Evolutionary conservation across 306 rosid species (phyloP).

Genomic region (Leucaena leucocephala): DNA sequence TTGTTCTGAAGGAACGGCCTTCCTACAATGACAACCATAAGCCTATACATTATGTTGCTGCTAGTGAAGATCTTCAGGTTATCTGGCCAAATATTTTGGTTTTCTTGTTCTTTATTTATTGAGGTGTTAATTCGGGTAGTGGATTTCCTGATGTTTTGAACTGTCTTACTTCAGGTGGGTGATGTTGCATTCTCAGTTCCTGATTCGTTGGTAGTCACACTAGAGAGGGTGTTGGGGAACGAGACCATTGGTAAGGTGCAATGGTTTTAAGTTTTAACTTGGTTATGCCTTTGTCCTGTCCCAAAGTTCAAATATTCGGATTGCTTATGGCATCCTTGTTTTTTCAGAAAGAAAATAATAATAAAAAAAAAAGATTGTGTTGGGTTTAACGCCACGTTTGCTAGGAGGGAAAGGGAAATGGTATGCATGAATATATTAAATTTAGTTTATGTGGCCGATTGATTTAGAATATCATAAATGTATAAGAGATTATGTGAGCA

Average conservation of each 20-base stretch:
- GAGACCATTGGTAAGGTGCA: conserved; percentile 85
- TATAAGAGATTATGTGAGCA: neutral
- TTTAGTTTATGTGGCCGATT: conserved; percentile 6
- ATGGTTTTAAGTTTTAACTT: conserved; percentile 17
- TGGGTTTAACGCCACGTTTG: neutral
- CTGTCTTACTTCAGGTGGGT: conserved; percentile 58
- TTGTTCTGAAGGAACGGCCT: conserved; percentile 70
- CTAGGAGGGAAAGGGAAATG: neutral
- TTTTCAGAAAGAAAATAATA: neutral
- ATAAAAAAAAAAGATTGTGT: neutral
- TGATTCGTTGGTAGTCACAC: conserved; percentile 81
- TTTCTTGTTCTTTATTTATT: neutral
- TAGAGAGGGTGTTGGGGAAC: conserved; percentile 91
- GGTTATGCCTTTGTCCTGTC: conserved; percentile 25
- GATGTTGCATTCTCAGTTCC: conserved; percentile 94
- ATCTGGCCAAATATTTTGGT: neutral
- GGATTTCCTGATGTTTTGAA: conserved; percentile 20
- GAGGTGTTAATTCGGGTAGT: neutral
- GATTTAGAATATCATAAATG: conserved; percentile 14
- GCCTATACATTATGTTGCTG: conserved; percentile 88
- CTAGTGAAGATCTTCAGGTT: conserved; percentile 91
- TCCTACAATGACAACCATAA: conserved; percentile 55
- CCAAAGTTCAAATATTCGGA: neutral
- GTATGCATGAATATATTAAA: neutral
- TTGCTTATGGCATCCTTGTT: conserved; percentile 9